phyloP scores from a whole-genome alignment of 2,329 filamentous ascomycete genomes.

The Penicillium digitatum region DNA sequence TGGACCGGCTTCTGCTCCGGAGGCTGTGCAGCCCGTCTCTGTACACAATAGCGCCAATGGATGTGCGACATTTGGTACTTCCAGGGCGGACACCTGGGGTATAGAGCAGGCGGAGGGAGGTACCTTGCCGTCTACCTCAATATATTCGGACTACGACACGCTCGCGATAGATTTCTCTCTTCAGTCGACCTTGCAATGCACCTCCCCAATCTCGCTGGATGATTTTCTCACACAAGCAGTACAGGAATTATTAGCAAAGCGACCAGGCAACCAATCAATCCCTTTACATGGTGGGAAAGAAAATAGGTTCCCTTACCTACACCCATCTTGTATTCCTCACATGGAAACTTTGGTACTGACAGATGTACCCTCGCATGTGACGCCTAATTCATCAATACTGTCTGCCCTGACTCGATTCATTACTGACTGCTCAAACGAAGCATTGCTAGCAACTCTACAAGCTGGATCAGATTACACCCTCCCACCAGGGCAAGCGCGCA shows the following conservation, averaged over 20 bases:
- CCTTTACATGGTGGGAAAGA: constrained; percentile 29
- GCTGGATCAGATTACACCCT: constrained; percentile 56
- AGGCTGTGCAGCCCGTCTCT: constrained; percentile 36
- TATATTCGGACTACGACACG: constrained; percentile 4
- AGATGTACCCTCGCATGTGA: constrained; percentile 49
- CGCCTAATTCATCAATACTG: constrained; percentile 41
- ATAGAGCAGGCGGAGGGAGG: background rate
- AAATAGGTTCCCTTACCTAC: constrained; percentile 39
- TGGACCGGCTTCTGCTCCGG: constrained; percentile 46
- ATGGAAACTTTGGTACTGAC: constrained; percentile 55
- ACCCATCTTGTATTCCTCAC: constrained; percentile 54
- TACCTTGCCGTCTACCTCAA: constrained; percentile 8
- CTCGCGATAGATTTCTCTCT: background rate
- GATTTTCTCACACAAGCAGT: constrained; percentile 33
- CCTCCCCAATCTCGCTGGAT: constrained; percentile 20
- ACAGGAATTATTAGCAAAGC: constrained; percentile 37
- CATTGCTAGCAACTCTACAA: constrained; percentile 50
- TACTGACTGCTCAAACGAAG: constrained; percentile 54
- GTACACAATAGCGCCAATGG: background rate
- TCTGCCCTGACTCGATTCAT: constrained; percentile 52
- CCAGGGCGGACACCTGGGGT: background rate
- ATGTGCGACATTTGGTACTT: background rate
- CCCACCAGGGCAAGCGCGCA: constrained; percentile 53
- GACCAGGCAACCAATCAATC: constrained; percentile 32
- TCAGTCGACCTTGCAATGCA: constrained; percentile 14